Conservation (phyloP, 768 basidiomycete genomes). For the Ramaria rubella region DNA sequence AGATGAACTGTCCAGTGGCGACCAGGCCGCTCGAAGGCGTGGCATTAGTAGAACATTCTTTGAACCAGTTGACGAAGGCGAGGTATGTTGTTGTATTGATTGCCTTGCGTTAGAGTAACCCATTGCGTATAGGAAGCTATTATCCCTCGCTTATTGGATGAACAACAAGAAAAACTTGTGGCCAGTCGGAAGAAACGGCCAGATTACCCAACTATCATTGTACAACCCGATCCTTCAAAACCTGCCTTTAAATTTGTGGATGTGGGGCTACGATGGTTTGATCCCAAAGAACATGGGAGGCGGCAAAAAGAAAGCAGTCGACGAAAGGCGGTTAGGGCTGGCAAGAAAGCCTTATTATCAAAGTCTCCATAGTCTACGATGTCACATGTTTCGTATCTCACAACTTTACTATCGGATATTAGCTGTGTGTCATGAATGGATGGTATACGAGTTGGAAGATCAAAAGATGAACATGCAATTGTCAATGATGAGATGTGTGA, state of each 20-base stretch:
- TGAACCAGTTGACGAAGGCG: slow-evolving; percentile 69
- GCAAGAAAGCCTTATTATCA: slow-evolving; percentile 21
- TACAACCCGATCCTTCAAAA: slow-evolving; percentile 23
- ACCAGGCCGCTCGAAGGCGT: slow-evolving; percentile 47
- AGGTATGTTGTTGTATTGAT: slow-evolving; percentile 35
- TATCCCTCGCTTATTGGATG: slow-evolving; percentile 49
- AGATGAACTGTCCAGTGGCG: slow-evolving; percentile 41
- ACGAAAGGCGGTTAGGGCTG: slow-evolving; percentile 30
- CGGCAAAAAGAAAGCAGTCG: slow-evolving; percentile 46
- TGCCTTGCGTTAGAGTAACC: slow-evolving; percentile 4
- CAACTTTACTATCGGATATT: too few relatives aligned
- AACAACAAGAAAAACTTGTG: slow-evolving; percentile 36
- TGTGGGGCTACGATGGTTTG: slow-evolving; percentile 64
- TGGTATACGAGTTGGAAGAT: too few relatives aligned
- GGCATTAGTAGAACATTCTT: slow-evolving; percentile 70
- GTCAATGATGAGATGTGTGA: not conserved
- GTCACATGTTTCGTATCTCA: too few relatives aligned
- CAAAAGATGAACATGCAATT: not conserved
- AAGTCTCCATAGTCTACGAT: too few relatives aligned
- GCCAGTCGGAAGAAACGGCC: slow-evolving; percentile 6
- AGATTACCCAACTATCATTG: not conserved
- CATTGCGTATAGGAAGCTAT: slow-evolving; percentile 46
- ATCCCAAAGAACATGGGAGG: slow-evolving; percentile 45
- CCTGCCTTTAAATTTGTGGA: slow-evolving; percentile 64
- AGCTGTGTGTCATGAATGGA: too few relatives aligned